A percentile compares a stretch with the other conserved stretches of the same genome.
These are phyloP conservation scores for Plasmodium coatneyi DNA, from an alignment of 169 alveolate species.

Conservation along the genomic window DNA sequence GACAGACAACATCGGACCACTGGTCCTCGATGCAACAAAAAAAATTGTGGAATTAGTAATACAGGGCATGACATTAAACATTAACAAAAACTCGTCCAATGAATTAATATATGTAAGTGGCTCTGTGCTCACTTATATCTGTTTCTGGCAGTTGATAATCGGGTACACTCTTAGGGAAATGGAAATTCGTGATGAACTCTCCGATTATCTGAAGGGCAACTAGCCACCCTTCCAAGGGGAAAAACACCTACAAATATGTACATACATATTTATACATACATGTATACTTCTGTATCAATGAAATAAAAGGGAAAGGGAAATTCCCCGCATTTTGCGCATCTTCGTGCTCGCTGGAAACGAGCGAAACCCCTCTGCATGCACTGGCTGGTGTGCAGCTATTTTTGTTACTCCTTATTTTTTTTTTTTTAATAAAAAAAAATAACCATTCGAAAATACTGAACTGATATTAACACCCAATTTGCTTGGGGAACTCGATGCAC, in stretches of 20 bases:
- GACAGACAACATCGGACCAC: constrained; percentile 82
- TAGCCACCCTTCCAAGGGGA: background rate
- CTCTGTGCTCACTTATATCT: constrained; percentile 84
- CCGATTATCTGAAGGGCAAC: constrained; percentile 66
- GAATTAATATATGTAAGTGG: constrained; percentile 59
- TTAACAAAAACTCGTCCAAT: constrained; percentile 17
- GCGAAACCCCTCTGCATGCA: background rate
- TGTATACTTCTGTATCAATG: background rate
- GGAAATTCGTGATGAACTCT: constrained; percentile 82
- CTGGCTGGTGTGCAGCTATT: background rate
- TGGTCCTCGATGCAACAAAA: constrained; percentile 85
- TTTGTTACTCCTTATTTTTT: background rate
- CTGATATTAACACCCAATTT: background rate
- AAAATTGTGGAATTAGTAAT: constrained; percentile 80
- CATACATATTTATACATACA: background rate
- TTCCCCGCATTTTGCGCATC: background rate
- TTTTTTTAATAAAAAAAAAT: background rate
- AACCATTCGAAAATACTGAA: background rate
- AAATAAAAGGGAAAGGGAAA: background rate
- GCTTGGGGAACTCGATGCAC: background rate
- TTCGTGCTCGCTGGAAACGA: background rate
- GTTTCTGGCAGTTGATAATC: constrained; percentile 89
- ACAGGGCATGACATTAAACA: constrained; percentile 79
- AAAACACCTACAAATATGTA: background rate
- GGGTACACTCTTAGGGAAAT: constrained; percentile 86